phyloP scores from a whole-genome alignment of 202 grass and related monocot species.

The Digitaria exilis region DNA sequence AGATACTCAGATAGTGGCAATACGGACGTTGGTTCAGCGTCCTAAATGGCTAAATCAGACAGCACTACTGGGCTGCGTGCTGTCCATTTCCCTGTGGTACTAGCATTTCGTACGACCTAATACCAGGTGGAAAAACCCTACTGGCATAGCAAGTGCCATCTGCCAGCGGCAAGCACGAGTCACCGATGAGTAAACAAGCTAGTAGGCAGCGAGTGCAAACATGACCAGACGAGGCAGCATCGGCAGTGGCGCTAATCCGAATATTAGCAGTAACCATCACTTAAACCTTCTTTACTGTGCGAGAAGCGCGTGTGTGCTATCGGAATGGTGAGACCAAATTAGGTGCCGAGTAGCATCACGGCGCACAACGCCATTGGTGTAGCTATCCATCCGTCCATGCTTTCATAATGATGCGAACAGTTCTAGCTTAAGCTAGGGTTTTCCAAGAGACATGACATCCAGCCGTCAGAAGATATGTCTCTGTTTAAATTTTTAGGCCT shows the following conservation, averaged over 20 bases:
- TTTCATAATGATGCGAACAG: constrained; percentile 16
- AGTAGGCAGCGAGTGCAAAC: background rate
- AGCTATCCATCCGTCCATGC: background rate
- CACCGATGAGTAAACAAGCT: constrained; percentile 1
- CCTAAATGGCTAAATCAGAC: background rate
- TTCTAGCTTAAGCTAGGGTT: constrained; percentile 2
- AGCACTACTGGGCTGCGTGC: background rate
- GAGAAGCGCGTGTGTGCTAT: background rate
- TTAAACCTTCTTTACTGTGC: background rate
- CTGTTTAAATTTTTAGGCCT: too few relatives aligned
- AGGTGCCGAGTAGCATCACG: constrained; percentile 41
- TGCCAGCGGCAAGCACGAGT: constrained; percentile 4
- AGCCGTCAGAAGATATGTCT: too few relatives aligned
- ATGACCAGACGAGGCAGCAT: background rate
- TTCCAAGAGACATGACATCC: background rate
- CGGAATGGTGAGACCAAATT: background rate
- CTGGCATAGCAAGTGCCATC: background rate
- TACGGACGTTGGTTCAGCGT: background rate
- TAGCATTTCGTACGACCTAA: background rate
- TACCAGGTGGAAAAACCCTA: background rate
- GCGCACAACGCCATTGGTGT: background rate
- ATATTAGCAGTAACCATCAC: background rate
- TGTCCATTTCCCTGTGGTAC: background rate
- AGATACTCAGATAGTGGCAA: background rate
- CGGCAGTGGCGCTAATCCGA: background rate